Percentiles rank a stretch among this genome's conserved stretches.
Evolutionary conservation across 2,329 filamentous ascomycete genomes (phyloP).

Genomic region (Ophiocordyceps polyrhachis-furcata): DNA sequence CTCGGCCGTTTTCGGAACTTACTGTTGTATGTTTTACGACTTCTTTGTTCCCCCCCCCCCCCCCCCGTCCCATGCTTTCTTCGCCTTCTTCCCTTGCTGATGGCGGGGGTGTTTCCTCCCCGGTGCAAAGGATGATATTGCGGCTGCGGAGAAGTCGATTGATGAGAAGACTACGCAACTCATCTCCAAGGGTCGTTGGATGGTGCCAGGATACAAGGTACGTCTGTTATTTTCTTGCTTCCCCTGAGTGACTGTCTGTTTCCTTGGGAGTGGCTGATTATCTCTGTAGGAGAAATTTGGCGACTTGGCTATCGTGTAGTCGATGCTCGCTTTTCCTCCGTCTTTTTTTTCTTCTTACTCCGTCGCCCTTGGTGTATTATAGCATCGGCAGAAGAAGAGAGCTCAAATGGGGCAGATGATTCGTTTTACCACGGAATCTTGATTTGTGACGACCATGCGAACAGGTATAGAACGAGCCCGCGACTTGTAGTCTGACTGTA

Average conservation of each 20-base stretch:
- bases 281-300: slow-evolving; percentile 82
- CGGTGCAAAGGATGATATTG: slow-evolving; percentile 67
- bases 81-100: too few species aligned
- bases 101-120: too few species aligned
- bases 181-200: slow-evolving; percentile 95
- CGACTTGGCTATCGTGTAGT: slow-evolving; percentile 87
- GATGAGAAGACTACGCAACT: slow-evolving; percentile 91
- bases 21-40: slow-evolving; percentile 74
- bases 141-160: slow-evolving; percentile 84
- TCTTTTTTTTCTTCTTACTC: slow-evolving; percentile 14
- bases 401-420: slow-evolving; percentile 10
- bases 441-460: background rate
- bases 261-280: slow-evolving; percentile 23
- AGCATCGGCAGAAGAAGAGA: slow-evolving; percentile 48
- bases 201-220: slow-evolving; percentile 97
- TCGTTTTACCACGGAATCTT: background rate
- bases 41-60: too few species aligned
- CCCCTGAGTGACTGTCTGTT: background rate
- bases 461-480: too few species aligned
- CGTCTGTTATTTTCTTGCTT: slow-evolving; percentile 15
- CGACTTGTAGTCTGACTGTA: too few species aligned
- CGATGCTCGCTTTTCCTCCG: slow-evolving; percentile 14
- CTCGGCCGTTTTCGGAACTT: slow-evolving; percentile 87
- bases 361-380: slow-evolving; percentile 35
- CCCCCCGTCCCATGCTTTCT: too few species aligned